Base-by-base conservation (phyloP, 2,329 filamentous ascomycete species). In the Cyphellophora europaea region DNA sequence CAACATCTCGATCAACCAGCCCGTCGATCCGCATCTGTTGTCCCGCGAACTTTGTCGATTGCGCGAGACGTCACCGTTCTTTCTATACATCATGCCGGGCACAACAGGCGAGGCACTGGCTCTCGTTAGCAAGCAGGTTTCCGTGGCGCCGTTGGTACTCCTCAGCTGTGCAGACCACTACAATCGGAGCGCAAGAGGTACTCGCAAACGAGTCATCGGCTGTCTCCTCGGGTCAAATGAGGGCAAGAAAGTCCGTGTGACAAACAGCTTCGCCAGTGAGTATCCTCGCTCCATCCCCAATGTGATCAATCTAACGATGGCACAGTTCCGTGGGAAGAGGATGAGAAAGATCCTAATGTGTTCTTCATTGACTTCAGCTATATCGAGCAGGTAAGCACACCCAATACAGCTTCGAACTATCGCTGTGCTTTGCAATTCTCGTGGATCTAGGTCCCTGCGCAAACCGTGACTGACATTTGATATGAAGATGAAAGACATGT, bases 401-500 rank as follows among this genome's bases (percentile, higher is more conserved):
- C n/a, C n/a, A n/a, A n/a, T n/a, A n/a, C n/a, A n/a, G n/a, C n/a
- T n/a, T n/a, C n/a, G n/a, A n/a, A n/a, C n/a, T n/a, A n/a, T n/a
- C n/a, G n/a, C n/a, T n/a, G n/a, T n/a, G n/a, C n/a, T n/a, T n/a
- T n/a, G n/a, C n/a, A n/a, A n/a, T n/a, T n/a, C n/a, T n/a, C n/a
- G n/a, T n/a, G n/a, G n/a, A n/a, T n/a, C n/a, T n/a, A n/a, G n/a
- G n/a, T n/a, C n/a, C n/a, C n/a, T n/a, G n/a, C n/a, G n/a, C n/a
- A n/a, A n/a, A n/a, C n/a, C n/a, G n/a, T n/a, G n/a, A n/a, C n/a
- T n/a, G n/a, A n/a, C n/a, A n/a, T n/a, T n/a, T n/a, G n/a, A n/a
- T n/a, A n/a, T n/a, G n/a, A n/a, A 82, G 51, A 98, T 98, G 91
- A 93, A 91, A 67, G 91, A 96, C 63, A 98, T 98, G 91, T 98